These are phyloP conservation scores for Erysimum cheiri DNA, from an alignment of 441 rosid species.

Conservation along the genomic window DNA sequence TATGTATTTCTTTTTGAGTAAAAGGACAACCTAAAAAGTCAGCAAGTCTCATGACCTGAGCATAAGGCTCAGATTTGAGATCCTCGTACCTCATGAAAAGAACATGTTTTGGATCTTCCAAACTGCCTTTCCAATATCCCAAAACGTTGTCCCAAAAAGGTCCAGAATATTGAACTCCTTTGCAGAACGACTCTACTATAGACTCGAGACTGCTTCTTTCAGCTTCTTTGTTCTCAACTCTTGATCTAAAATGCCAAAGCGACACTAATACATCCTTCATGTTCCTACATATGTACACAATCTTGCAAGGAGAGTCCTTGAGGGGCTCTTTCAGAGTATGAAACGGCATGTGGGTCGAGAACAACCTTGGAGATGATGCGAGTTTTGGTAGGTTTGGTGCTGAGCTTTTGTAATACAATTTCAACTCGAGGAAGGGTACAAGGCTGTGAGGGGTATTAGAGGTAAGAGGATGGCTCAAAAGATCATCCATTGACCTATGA, in stretches of 20 bases:
- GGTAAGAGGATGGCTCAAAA: background rate
- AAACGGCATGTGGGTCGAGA: background rate
- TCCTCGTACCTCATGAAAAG: background rate
- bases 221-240: background rate
- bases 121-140: background rate
- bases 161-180: background rate
- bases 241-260: background rate
- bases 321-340: background rate
- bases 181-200: background rate
- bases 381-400: background rate
- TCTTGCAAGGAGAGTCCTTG: background rate
- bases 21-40: background rate
- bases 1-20: background rate
- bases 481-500: background rate
- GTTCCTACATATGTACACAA: background rate
- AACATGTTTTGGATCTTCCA: background rate
- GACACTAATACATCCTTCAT: background rate
- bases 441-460: background rate
- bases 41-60: background rate
- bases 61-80: background rate
- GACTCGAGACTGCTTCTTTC: background rate
- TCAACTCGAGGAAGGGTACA: background rate
- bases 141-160: background rate
- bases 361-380: background rate
- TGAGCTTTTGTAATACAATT: background rate